Conservation (phyloP, 202 grass and related monocot genomes). For the Dendrocalamus latiflorus region DNA sequence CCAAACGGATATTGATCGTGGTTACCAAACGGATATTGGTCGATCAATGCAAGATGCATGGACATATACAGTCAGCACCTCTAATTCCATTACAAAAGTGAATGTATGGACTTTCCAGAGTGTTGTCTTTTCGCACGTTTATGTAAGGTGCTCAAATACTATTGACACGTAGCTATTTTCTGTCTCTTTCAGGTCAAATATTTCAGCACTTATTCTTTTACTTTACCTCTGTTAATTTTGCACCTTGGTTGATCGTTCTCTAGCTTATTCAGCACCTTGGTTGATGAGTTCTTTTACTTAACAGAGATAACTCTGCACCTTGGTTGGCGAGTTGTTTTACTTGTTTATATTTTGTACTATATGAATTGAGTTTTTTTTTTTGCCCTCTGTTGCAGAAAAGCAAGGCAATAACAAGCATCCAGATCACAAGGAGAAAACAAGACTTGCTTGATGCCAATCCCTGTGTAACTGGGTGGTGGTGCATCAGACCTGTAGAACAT, state of each 20-base stretch:
- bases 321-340: not conserved
- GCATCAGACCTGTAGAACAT: conserved; percentile 19
- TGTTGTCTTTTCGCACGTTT: not conserved
- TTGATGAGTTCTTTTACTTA: not conserved
- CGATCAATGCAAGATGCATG: not conserved
- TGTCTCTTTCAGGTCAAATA: not conserved
- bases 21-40: too few species aligned
- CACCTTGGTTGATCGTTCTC: not conserved
- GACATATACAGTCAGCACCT: not conserved
- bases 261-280: not conserved
- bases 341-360: not conserved
- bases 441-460: not conserved
- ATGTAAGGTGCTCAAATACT: not conserved
- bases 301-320: not conserved
- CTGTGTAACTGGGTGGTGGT: not conserved
- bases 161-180: not conserved
- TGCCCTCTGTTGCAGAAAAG: conserved; percentile 23
- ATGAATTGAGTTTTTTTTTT: not conserved
- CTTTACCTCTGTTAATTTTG: not conserved
- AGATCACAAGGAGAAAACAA: not conserved
- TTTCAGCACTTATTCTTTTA: not conserved
- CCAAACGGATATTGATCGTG: not conserved
- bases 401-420: not conserved
- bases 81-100: not conserved
- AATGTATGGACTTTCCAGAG: not conserved